Base-by-base conservation (phyloP, 1,284 basidiomycete genomes). In the Polyporus tsugae region DNA sequence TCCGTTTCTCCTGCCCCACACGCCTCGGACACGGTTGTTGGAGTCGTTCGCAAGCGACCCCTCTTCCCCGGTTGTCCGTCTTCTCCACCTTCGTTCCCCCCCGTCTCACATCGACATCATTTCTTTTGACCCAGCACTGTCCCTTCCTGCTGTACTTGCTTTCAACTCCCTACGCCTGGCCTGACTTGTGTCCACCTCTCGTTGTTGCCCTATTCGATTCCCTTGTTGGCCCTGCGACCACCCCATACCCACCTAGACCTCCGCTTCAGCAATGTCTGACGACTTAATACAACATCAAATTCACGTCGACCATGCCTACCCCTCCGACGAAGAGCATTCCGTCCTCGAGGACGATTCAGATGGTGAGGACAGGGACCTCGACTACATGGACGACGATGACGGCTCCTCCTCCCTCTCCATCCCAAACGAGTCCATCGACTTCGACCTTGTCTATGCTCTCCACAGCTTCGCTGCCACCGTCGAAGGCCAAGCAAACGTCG, bases 401-500 rank as follows among this genome's bases (percentile, higher is more conserved):
- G 94, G 93, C 4, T 94, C 93, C 3, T 95, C 93, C 15, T 91
- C 90, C 3, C 88, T 95, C 42, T 94, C 93, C 46, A 94, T 95
- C 70, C 95, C 95, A 3, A 94, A 95, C 78, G 94, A 95, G 78
- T 93, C 92, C 69, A 95, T 96, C 76, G 93, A 96, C 84, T 96
- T 96, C 77, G 93, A 94, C 80, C 85, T 95, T 71, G 94, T 96
- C 29, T 96, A 96, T 74, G 94, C 94, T 13, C 82, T 96, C 25
- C 96, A 97, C 78, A 97, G 94, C 74, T 98, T 98, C 80, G 91
- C 96, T 13, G 96, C 96, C 0, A 98, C 96, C 0, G 96, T 98
- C 33, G 96, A 98, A 77, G 96, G 96, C 25, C 96, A 98, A 81
- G 96, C 96, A 2, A 97, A 95, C 72, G 96, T 98, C 71, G 95